Conservation (phyloP, 345 rosid species). For the Salix viminalis region DNA sequence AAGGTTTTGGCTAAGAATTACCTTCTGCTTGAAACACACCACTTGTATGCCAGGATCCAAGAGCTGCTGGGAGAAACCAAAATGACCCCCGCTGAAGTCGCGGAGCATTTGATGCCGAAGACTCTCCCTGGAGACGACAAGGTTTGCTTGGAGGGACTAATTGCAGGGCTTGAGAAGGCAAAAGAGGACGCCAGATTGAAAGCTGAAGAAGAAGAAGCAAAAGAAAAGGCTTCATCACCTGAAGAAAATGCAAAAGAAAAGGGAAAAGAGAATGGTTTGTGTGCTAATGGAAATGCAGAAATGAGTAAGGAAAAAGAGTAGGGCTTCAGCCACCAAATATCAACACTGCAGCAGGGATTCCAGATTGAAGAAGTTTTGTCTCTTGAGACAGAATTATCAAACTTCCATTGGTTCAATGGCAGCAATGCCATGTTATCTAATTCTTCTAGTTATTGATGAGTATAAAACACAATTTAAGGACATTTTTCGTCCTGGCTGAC, state of each 20-base stretch:
- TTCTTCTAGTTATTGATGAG: not conserved
- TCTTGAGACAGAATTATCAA: not conserved
- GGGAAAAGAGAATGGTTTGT: not conserved
- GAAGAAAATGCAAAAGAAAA: not conserved
- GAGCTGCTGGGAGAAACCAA: not conserved
- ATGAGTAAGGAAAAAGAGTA: not conserved
- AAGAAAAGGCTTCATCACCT: not conserved
- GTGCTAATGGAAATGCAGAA: not conserved
- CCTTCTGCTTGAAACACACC: not conserved
- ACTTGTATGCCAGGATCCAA: not conserved
- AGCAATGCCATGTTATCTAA: not conserved
- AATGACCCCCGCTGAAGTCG: conserved; percentile 18
- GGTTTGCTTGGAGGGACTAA: conserved; percentile 8
- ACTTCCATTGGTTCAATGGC: not conserved
- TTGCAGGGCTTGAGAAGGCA: conserved; percentile 5
- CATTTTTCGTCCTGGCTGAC: not conserved
- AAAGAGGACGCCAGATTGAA: conserved; percentile 2
- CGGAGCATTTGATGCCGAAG: conserved; percentile 19
- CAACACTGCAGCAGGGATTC: not conserved
- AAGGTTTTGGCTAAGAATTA: not conserved
- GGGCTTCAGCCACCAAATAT: not conserved
- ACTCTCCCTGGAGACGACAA: not conserved
- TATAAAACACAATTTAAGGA: not conserved
- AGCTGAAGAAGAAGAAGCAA: conserved; percentile 6
- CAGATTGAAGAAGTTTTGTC: not conserved